Evolutionary conservation across 179 eudicot genomes (phyloP), one percentile per base, ranked within the genome.

Genomic region (Beta corolliflora): DNA sequence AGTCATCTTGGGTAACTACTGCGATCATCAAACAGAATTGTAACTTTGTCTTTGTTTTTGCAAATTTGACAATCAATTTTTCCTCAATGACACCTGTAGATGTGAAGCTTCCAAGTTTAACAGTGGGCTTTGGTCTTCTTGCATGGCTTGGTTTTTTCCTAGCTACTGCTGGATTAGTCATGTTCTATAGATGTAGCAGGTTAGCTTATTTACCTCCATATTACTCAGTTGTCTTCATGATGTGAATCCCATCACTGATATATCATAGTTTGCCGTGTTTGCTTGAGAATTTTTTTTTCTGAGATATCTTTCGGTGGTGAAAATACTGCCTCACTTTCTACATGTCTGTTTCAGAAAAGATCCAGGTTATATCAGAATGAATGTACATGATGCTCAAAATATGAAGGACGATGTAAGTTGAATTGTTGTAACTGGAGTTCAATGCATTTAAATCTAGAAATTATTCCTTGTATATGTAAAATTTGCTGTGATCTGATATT

Each of bases 141-240:
- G 95, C 98, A 10, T 97, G 99, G 98, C 80, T 89, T 80, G 98
- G 99, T 77, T 93, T 93, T 58, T 83, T 94, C 79, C 89, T 90
- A 79, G 93, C 97, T 72, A 79, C 91, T 72, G 88, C 86, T 78
- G 99, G 98, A 83, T 84, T 94, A 74, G 81, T 90, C 85, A 77
- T 90, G 86, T 90, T 97, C 80, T 97, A 92, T 80, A 88, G 91
- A 83, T 97, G 99, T 83, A 97, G 97, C 92, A 92, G 99, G 99
- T 94, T 90, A 80, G 67, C 54, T 79, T 71, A 58, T 59, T 11
- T 36, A 81, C 69, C 48, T 45, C 46, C n/a, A 12, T 25, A 44
- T 58, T 18, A 64, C 18, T n/a, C 25, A 25, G 46, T 55, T 59
- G 63, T 19, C 23, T 77, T 46, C 48, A 56, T 21, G 76, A 75